phyloP scores from a whole-genome alignment of 805 yeast genomes.

The Naumovozyma baii region DNA sequence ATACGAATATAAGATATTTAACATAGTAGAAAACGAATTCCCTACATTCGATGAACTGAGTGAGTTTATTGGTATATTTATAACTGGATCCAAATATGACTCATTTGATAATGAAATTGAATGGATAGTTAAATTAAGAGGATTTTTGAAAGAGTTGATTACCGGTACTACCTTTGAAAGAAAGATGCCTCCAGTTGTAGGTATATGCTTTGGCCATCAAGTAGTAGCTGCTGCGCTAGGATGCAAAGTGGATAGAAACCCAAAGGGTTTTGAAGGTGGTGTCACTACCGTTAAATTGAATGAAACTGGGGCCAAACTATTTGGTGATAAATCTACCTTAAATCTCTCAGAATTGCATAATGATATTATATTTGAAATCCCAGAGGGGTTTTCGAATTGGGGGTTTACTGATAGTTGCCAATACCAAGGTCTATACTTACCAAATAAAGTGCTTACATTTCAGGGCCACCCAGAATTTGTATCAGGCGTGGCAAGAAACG shows the following conservation, averaged over 20 bases:
- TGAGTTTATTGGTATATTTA: slow-evolving; percentile 30
- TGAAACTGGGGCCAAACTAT: slow-evolving; percentile 21
- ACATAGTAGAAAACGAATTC: slow-evolving; percentile 15
- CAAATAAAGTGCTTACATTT: slow-evolving; percentile 47
- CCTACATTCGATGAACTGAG: slow-evolving; percentile 16
- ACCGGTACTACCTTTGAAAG: slow-evolving; percentile 5
- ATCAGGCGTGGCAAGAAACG: slow-evolving; percentile 23
- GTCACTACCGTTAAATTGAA: slow-evolving; percentile 41
- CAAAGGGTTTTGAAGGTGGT: slow-evolving; percentile 68
- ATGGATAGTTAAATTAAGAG: slow-evolving; percentile 36
- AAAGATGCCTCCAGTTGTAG: slow-evolving; percentile 42
- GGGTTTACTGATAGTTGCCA: slow-evolving; percentile 49
- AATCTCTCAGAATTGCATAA: slow-evolving; percentile 48
- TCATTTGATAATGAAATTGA: slow-evolving; percentile 31
- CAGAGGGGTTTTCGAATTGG: slow-evolving; percentile 33
- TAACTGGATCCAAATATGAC: slow-evolving; percentile 43
- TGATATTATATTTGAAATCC: slow-evolving; percentile 42
- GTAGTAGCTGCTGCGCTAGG: slow-evolving; percentile 60
- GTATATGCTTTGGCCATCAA: slow-evolving; percentile 87
- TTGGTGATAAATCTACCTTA: slow-evolving; percentile 20
- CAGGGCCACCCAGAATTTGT: slow-evolving; percentile 90
- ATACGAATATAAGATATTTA: slow-evolving; percentile 13
- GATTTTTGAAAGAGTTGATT: slow-evolving; percentile 23
- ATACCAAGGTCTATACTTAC: slow-evolving; percentile 58
- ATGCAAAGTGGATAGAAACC: slow-evolving; percentile 45